phyloP scores from a whole-genome alignment of 2,329 filamentous ascomycete species.

The Exophiala spinifera region DNA sequence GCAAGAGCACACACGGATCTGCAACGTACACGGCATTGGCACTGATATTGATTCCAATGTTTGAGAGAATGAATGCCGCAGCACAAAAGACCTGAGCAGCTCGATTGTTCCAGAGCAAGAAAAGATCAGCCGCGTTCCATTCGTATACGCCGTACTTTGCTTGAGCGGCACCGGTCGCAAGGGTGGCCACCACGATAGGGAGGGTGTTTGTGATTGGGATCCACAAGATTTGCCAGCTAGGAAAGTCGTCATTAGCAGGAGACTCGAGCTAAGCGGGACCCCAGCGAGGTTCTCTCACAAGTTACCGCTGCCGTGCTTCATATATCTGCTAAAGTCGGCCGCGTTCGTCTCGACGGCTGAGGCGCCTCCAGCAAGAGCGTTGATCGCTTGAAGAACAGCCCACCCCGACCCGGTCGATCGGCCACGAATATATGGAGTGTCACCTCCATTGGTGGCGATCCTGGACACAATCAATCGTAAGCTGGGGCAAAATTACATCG shows the following conservation, averaged over 20 bases:
- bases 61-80: conserved; percentile 41
- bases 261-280: too few species aligned
- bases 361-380: too few species aligned
- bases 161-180: neutral
- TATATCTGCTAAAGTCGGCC: too few species aligned
- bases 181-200: conserved; percentile 2
- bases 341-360: too few species aligned
- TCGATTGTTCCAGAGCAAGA: conserved; percentile 4
- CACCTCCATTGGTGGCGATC: neutral
- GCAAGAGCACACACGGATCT: too few species aligned
- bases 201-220: conserved; percentile 1
- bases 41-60: conserved; percentile 51
- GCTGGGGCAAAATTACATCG: neutral
- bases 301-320: too few species aligned
- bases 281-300: too few species aligned
- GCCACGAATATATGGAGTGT: too few species aligned
- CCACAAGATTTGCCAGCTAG: conserved; percentile 1
- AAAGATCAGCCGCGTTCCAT: conserved; percentile 13
- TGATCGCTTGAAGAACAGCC: too few species aligned
- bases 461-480: neutral
- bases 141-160: neutral
- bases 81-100: conserved; percentile 51
- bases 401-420: too few species aligned
- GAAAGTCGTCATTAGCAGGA: too few species aligned
- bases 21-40: conserved; percentile 53